Evolutionary conservation across 331 rosid genomes (phyloP), one percentile per base, ranked within the genome.

Genomic region (Telfairia occidentalis): DNA sequence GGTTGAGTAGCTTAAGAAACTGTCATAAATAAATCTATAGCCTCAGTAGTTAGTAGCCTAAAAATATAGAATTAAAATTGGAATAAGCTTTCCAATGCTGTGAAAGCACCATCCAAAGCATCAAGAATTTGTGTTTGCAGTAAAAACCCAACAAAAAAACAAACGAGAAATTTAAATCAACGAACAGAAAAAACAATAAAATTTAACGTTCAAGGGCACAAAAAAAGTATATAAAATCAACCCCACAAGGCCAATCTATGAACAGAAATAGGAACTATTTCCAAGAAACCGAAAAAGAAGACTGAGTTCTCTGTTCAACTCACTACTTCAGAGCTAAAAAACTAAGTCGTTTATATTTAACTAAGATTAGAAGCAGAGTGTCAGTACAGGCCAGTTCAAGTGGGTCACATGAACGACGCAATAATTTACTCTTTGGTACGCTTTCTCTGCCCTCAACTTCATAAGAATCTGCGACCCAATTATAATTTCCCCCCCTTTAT

Each of bases 321-420:
- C 43, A 63, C 71, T 63, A 3, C 34, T 34, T n/a, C 24, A 34
- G 46, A 63, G 23, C 46, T 34, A 5, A 18, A 63, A 67, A 66
- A 19, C 50, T 19, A 65, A 23, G 37, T 3, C n/a, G 34, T 6
- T 19, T 38, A 21, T 40, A 65, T 38, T 65, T 4, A 64, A 38
- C 21, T 11, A 24, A 69, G 74, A 43, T 45, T 69, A 24, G 54
- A 24, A 66, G 55, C 74, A 42, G 54, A 67, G 26, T 43, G 74
- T 43, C 42, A 70, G 75, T 70, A 70, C 58, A 28, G 40, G 42
- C 12, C 58, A 70, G 75, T 48, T 71, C 42, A 71, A 71, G 75
- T 71, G 75, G 75, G 75, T 70, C 75, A 71, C 75, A 71, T 71
- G 59, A 46, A 71, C 42, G 16, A 46, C 23, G 7, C 74, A 45